Evolutionary conservation across 495 filamentous ascomycete genomes (phyloP), one percentile per base, ranked within the genome.

Genomic region (Penicillium ochrochloron): DNA sequence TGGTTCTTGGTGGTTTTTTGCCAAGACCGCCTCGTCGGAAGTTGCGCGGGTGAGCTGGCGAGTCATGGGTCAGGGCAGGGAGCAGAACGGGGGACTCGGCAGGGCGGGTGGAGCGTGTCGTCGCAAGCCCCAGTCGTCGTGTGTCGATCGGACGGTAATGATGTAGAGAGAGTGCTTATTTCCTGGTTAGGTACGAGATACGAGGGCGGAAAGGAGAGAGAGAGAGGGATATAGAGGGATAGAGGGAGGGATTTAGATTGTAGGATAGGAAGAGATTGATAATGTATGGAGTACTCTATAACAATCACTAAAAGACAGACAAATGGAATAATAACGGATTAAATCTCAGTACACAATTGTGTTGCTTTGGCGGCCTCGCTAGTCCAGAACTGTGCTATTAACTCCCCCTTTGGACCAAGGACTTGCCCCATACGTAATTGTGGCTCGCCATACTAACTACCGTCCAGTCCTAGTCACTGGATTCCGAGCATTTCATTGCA

Each of bases 81-180:
- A 34, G 44, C 48, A 51, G 58, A 29, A 51, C 44, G 55, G 61
- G 57, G 60, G 63, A 56, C 66, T 71, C 63, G 66, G 59, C 63
- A 68, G 66, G 58, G 53, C 51, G 55, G 39, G 70, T 72, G 70
- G 70, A 67, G 61, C 64, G 41, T 12, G 67, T 69, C 66, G 70
- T 72, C 70, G 70, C 67, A 67, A 72, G 70, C 60, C 31, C 50
- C 50, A 8, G 29, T 44, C 25, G 34, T 39, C 12, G 39, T 27
- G 19, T 61, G 41, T 31, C 51, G 46, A 56, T 67, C 60, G 61
- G 48, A 56, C 50, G 29, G 59, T 56, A 60, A 59, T 46, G 23
- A 27, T 2, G 21, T 19, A 19, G 12, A 17, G 46, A 21, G 42
- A 3, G 21, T 48, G 15, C 9, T 48, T 12, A 23, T 25, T 48